phyloP scores from a whole-genome alignment of 257 asterid genomes.

The Fraxinus americana region DNA sequence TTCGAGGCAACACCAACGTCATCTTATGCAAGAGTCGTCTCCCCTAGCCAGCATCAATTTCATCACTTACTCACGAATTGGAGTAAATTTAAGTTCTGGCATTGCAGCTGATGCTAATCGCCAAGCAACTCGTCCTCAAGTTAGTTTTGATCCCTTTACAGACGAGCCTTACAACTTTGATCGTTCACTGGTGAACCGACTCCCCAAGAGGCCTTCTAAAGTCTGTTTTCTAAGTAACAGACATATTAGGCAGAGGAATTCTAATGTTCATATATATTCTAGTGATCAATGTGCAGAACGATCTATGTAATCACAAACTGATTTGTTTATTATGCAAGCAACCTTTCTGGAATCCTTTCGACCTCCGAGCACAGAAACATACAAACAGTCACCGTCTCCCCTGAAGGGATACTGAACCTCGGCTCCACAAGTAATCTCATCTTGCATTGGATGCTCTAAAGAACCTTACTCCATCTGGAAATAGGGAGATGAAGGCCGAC shows the following conservation, averaged over 20 bases:
- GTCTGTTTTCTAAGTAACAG: too few relatives aligned
- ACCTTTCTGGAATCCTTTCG: slow-evolving; percentile 72
- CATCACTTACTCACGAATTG: too few relatives aligned
- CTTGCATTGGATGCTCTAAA: slow-evolving; percentile 71
- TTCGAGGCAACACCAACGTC: slow-evolving; percentile 29
- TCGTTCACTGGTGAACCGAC: slow-evolving; percentile 91
- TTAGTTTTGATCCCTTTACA: slow-evolving; percentile 81
- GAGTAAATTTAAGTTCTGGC: too few relatives aligned
- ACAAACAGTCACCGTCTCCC: slow-evolving; percentile 46
- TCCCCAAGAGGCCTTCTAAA: slow-evolving; percentile 36
- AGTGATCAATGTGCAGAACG: slow-evolving; percentile 49
- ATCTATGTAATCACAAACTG: slow-evolving; percentile 56
- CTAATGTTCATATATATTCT: slow-evolving; percentile 37
- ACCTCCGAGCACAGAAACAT: slow-evolving; percentile 72
- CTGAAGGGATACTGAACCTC: slow-evolving; percentile 67
- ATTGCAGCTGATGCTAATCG: slow-evolving; percentile 29
- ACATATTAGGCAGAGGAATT: too few relatives aligned
- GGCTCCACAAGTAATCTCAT: slow-evolving; percentile 82
- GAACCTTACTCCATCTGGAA: slow-evolving; percentile 53
- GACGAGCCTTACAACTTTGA: slow-evolving; percentile 91
- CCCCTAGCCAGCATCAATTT: slow-evolving; percentile 35
- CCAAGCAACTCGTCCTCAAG: slow-evolving; percentile 52
- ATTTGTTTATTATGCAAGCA: slow-evolving; percentile 74
- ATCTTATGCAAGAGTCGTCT: slow-evolving; percentile 37
- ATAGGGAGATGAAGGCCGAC: slow-evolving; percentile 45